These are phyloP conservation scores for Porphyridium purpureum DNA, from an alignment of 23 red algal species.

Conservation along the genomic window DNA sequence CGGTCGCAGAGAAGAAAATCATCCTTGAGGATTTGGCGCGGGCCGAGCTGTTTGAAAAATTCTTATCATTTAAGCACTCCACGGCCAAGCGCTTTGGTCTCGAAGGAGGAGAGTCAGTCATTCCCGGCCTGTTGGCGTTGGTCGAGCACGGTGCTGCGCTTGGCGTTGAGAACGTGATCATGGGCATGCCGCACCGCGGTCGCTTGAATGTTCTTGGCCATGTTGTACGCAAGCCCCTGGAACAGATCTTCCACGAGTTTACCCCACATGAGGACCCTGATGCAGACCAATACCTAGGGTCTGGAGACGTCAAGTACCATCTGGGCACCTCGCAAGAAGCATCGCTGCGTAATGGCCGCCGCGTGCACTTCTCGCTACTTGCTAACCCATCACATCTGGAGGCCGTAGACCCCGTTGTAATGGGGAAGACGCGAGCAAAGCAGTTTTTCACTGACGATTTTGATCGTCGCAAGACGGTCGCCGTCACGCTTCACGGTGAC, in stretches of 20 bases:
- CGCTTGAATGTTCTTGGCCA: constrained; percentile 91
- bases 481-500: constrained; percentile 83
- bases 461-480: constrained; percentile 63
- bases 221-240: constrained; percentile 61
- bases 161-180: constrained; percentile 77
- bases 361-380: constrained; percentile 76
- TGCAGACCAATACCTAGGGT: constrained; percentile 71
- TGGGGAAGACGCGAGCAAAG: constrained; percentile 96
- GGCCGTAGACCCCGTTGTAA: constrained; percentile 94
- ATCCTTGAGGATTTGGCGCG: constrained; percentile 59
- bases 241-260: constrained; percentile 98
- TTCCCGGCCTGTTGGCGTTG: constrained; percentile 89
- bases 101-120: constrained; percentile 84
- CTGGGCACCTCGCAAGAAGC: constrained; percentile 55
- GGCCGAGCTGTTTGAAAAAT: constrained; percentile 87
- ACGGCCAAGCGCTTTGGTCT: constrained; percentile 96
- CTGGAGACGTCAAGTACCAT: constrained; percentile 99
- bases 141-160: constrained; percentile 67
- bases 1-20: constrained; percentile 55
- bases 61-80: constrained; percentile 70
- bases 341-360: constrained; percentile 44
- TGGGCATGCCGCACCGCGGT: constrained; percentile 95
- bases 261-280: constrained; percentile 77
- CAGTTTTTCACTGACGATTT: constrained; percentile 88
- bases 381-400: constrained; percentile 97